Evolutionary conservation across 805 yeast genomes (phyloP), one percentile per base, ranked within the genome.

Genomic region (Pichia pseudocactophila): DNA sequence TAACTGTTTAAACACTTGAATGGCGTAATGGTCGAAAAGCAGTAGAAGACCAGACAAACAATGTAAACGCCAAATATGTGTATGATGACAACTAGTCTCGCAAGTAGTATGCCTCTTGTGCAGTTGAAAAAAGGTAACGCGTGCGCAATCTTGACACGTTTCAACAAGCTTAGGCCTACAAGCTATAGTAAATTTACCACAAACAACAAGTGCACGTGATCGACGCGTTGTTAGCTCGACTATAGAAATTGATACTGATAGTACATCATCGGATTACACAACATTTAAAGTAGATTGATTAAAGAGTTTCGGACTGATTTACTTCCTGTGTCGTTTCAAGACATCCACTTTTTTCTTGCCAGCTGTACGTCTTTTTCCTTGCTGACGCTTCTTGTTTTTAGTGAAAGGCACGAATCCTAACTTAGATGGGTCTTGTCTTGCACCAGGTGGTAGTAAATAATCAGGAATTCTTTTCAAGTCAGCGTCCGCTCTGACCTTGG

Each of bases 381-480:
- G 57, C 49, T 57, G 62, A 51, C 45, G 60, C 65, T 45, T 59
- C 60, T 45, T 61, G 52, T 51, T 42, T 18, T 67, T 67, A 32
- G 57, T 51, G 65, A 82, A 82, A 15, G 94, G 90, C 32, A 82
- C 80, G 54, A 82, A 83, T 3, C 86, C 86, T 42, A 82, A 59
- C 34, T 70, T 70, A 46, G 73, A 73, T 28, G 70, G 66, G 44
- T 70, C 71, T 30, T 67, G 59, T 58, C 89, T 73, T 3, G 83
- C 86, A 50, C 77, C 73, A 52, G 79, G 84, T 7, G 97, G 97
- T 48, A 92, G 66, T 51, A 92, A 68, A 56, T 92, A 92, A 36
- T 85, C 88, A 1, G 98, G 98, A 26, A 92, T 90, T 60, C 95
- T 76, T 60, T 86, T 89, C 66, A 92, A 70, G 57, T 92, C 96